phyloP scores from a whole-genome alignment of 1,139 yeast genomes.

The Candida sanyaensis region DNA sequence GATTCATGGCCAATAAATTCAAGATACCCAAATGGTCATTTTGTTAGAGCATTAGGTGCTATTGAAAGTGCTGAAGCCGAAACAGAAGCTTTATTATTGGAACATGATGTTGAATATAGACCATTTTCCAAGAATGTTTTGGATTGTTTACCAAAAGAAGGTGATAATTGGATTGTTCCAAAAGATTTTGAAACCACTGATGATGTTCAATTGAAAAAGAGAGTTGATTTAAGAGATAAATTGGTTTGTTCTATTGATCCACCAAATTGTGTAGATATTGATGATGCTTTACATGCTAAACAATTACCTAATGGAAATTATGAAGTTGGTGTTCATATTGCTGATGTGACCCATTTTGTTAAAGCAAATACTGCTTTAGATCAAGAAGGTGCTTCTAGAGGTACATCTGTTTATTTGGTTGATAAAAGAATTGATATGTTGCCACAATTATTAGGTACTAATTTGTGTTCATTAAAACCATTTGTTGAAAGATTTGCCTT shows the following conservation, averaged over 20 bases:
- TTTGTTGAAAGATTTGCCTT: conserved; percentile 96
- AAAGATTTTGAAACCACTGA: conserved; percentile 50
- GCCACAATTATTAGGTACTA: conserved; percentile 94
- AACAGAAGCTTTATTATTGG: conserved; percentile 89
- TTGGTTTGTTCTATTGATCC: conserved; percentile 97
- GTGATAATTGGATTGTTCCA: conserved; percentile 92
- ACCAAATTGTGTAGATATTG: conserved; percentile 97
- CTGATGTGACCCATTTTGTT: conserved; percentile 97
- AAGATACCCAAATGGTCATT: conserved; percentile 92
- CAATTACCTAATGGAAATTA: conserved; percentile 86
- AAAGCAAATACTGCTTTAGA: conserved; percentile 91
- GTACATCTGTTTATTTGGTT: conserved; percentile 96
- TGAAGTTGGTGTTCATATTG: conserved; percentile 98
- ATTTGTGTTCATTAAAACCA: conserved; percentile 92
- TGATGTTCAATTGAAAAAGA: conserved; percentile 61
- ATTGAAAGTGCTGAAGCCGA: conserved; percentile 94
- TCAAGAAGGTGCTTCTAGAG: conserved; percentile 95
- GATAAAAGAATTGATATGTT: conserved; percentile 99
- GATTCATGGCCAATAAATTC: conserved; percentile 91
- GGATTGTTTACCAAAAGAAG: conserved; percentile 90
- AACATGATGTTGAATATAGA: conserved; percentile 94
- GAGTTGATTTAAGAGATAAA: conserved; percentile 85
- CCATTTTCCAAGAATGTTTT: conserved; percentile 93
- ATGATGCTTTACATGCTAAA: conserved; percentile 94
- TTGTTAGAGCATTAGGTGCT: conserved; percentile 84